A percentile compares a stretch with the other conserved stretches of the same genome.
phyloP scores from a whole-genome alignment of 352 stramenopile species.

The Plasmopara muralis region DNA sequence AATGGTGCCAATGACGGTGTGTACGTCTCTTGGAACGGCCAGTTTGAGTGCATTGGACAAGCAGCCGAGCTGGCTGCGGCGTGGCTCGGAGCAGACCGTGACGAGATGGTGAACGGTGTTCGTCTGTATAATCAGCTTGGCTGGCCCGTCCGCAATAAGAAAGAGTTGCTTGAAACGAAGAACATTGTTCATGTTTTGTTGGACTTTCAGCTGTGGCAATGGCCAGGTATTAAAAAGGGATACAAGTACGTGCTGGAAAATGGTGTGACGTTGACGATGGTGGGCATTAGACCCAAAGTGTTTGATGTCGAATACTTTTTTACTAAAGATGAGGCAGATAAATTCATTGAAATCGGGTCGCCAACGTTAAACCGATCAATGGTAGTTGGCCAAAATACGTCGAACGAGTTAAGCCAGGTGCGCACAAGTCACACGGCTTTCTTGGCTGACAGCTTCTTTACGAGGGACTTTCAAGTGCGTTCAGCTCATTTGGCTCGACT shows the following conservation, averaged over 20 bases:
- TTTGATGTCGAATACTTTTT: slow-evolving; percentile 66
- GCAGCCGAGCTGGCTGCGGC: slow-evolving; percentile 39
- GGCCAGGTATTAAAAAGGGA: slow-evolving; percentile 73
- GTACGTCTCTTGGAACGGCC: slow-evolving; percentile 71
- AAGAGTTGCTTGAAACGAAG: slow-evolving; percentile 40
- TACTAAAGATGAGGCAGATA: slow-evolving; percentile 42
- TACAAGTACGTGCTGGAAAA: slow-evolving; percentile 70
- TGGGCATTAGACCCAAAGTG: slow-evolving; percentile 58
- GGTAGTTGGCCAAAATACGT: slow-evolving; percentile 55
- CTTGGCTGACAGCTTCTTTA: slow-evolving; percentile 50
- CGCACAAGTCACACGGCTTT: slow-evolving; percentile 79
- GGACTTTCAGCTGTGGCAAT: slow-evolving; percentile 81
- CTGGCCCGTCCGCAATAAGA: slow-evolving; percentile 37
- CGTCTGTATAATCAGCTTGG: slow-evolving; percentile 69
- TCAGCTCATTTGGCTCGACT: slow-evolving; percentile 55
- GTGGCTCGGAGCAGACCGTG: slow-evolving; percentile 59
- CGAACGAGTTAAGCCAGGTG: slow-evolving; percentile 42
- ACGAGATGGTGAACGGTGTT: slow-evolving; percentile 61
- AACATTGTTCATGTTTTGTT: slow-evolving; percentile 71
- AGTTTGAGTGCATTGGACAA: slow-evolving; percentile 49
- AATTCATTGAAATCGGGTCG: slow-evolving; percentile 43
- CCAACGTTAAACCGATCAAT: slow-evolving; percentile 50
- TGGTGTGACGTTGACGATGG: slow-evolving; percentile 58
- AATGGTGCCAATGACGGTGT: slow-evolving; percentile 74
- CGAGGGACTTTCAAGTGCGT: slow-evolving; percentile 57